Percentiles rank a stretch among this genome's conserved stretches.
Evolutionary conservation across 2,329 filamentous ascomycete genomes (phyloP).

Genomic region (Capronia epimyces): DNA sequence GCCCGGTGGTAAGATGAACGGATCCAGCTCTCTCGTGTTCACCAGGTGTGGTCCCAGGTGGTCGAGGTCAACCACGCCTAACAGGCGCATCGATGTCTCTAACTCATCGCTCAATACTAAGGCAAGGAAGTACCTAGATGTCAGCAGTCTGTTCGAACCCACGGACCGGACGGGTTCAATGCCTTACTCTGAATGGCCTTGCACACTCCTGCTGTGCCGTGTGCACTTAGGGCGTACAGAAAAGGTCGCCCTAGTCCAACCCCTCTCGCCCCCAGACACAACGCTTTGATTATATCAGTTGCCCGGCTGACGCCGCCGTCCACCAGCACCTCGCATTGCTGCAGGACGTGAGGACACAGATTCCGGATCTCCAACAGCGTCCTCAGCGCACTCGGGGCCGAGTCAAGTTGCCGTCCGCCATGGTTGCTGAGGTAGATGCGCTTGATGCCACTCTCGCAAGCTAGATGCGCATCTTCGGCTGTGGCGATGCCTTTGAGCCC

Average conservation of each 20-base stretch:
- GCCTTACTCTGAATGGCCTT: slow-evolving; percentile 44
- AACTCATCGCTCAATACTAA: slow-evolving; percentile 36
- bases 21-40: slow-evolving; percentile 36
- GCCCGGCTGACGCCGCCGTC: slow-evolving; percentile 52
- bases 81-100: slow-evolving; percentile 44
- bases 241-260: slow-evolving; percentile 51
- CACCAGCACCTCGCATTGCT: slow-evolving; percentile 48
- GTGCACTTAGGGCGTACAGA: slow-evolving; percentile 46
- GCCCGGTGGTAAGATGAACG: no score
- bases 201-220: slow-evolving; percentile 50
- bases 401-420: slow-evolving; percentile 53
- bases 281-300: slow-evolving; percentile 51
- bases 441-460: slow-evolving; percentile 47
- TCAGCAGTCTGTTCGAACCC: not conserved
- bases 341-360: slow-evolving; percentile 47
- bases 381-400: slow-evolving; percentile 46
- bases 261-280: slow-evolving; percentile 50
- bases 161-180: no score
- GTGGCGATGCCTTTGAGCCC: slow-evolving; percentile 54
- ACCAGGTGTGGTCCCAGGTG: slow-evolving; percentile 41
- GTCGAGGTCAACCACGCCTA: slow-evolving; percentile 41
- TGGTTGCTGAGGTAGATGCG: slow-evolving; percentile 56
- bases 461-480: slow-evolving; percentile 50
- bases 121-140: no score
- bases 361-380: slow-evolving; percentile 49